phyloP scores from a whole-genome alignment of 331 rosid genomes.

The Malus hybrid region DNA sequence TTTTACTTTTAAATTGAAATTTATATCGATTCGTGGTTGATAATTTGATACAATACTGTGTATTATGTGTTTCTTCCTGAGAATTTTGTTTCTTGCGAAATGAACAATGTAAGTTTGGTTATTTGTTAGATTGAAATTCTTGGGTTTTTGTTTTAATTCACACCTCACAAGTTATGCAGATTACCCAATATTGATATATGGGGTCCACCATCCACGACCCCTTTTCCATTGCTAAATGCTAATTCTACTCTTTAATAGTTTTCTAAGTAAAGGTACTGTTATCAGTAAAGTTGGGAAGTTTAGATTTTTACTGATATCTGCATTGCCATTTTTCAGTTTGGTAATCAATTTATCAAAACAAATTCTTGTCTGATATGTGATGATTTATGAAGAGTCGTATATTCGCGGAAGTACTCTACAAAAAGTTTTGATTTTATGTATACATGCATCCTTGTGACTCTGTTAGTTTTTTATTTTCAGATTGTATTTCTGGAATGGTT shows the following conservation, averaged over 20 bases:
- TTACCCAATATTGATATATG: background rate
- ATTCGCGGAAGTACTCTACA: background rate
- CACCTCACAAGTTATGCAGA: background rate
- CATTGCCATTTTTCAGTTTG: background rate
- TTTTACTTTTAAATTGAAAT: background rate
- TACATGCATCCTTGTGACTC: background rate
- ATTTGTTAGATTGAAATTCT: constrained; percentile 3
- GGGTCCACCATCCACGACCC: background rate
- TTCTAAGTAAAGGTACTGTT: background rate
- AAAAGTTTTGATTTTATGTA: background rate
- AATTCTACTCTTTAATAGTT: background rate
- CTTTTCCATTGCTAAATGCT: background rate
- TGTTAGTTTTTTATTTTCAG: constrained; percentile 22
- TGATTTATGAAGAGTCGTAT: background rate
- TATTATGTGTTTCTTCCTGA: background rate
- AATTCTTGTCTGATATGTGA: background rate
- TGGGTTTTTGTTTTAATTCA: background rate
- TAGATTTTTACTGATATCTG: background rate
- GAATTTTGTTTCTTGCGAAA: background rate
- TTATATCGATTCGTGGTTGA: background rate
- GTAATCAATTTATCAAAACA: background rate
- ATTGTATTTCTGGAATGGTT: constrained; percentile 15
- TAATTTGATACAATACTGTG: background rate
- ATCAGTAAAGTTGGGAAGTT: background rate
- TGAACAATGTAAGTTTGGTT: constrained; percentile 3